Base-by-base conservation (phyloP, 768 basidiomycete genomes). In the Cystofilobasidium ferigula region DNA sequence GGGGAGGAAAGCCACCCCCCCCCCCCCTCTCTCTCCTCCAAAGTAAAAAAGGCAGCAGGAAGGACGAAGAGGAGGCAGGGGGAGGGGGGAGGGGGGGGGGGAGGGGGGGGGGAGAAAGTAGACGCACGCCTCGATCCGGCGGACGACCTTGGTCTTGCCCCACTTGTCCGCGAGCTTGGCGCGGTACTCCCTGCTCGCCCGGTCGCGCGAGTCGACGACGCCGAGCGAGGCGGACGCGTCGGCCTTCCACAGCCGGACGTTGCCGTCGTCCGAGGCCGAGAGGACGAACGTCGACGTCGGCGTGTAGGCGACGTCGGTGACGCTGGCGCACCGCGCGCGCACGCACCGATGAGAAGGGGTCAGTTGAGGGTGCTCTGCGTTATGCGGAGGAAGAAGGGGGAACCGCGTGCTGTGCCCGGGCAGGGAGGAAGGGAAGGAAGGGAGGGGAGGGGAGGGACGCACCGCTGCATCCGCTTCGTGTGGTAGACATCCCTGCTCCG, bases 391-490 rank as follows among this genome's bases (percentile, higher is more conserved):
- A n/a, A n/a, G n/a, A n/a, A n/a, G n/a, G n/a, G n/a, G n/a, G n/a
- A n/a, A n/a, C n/a, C n/a, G n/a, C n/a, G n/a, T n/a, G n/a, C n/a
- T n/a, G n/a, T n/a, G n/a, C n/a, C n/a, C n/a, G n/a, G n/a, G n/a
- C n/a, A n/a, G n/a, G n/a, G n/a, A n/a, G n/a, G n/a, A 16, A 51
- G 30, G 8, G 4, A 34, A 47, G n/a, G 38, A 56, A 56, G 12
- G 6, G 9, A 43, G 10, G 24, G 9, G 36, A 26, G 48, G 18
- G 24, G 35, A 2, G 28, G 22, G 20, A 73, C 79, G 43, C 59
- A 89, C 89, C 92, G 83, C 76, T 98, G 95, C 95, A 99, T 99
- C 53, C 95, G 88, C 78, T 98, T 98, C 20, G 92, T 94, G 76
- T 98, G 94, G 73, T 98, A 99, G 9, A 92, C 86, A 74, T 98